Conservation (phyloP, 805 yeast species). For the Jamesozyma hellenica region DNA sequence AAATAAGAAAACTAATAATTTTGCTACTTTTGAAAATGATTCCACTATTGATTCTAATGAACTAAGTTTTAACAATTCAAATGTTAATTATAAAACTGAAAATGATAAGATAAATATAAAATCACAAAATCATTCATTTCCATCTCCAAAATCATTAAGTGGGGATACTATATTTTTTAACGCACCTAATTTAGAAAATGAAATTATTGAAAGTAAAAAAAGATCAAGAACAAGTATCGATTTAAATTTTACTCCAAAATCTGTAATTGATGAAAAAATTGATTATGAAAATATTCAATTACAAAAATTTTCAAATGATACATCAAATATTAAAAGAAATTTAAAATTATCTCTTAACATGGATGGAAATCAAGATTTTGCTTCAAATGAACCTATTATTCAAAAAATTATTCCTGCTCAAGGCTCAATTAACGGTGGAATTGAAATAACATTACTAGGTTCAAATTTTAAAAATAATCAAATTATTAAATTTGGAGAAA, state of each 20-base stretch:
- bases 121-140: constrained; percentile 17
- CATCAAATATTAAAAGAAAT: not conserved
- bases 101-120: not conserved
- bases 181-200: too few relatives aligned
- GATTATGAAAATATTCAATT: too few relatives aligned
- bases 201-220: not conserved
- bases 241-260: not conserved
- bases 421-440: constrained; percentile 92
- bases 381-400: constrained; percentile 39
- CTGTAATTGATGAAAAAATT: too few relatives aligned
- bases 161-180: constrained; percentile 31
- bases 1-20: too few relatives aligned
- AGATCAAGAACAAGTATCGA: constrained; percentile 1
- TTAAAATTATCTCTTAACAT: not conserved
- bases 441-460: constrained; percentile 85
- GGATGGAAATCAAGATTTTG: not conserved
- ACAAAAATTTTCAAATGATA: too few relatives aligned
- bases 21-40: too few relatives aligned
- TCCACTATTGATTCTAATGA: too few relatives aligned
- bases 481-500: constrained; percentile 75
- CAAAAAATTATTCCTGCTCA: constrained; percentile 87
- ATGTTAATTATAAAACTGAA: not conserved
- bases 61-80: not conserved
- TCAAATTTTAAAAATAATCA: constrained; percentile 74
- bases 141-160: constrained; percentile 53